Base-by-base conservation (phyloP, 2,329 filamentous ascomycete genomes). In the Pyrenophora tritici-repentis region DNA sequence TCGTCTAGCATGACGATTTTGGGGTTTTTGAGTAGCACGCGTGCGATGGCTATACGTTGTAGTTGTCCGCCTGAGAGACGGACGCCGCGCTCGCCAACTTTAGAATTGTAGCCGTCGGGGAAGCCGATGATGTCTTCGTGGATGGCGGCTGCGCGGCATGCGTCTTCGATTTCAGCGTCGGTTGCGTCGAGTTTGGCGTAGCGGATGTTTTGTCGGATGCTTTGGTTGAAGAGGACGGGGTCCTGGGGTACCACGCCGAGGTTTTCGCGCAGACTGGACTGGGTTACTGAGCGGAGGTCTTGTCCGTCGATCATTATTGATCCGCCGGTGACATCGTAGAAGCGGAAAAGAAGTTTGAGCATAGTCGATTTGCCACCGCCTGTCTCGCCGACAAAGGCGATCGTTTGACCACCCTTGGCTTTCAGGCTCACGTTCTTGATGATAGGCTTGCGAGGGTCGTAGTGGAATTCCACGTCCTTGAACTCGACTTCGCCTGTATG, bases 1-100 rank as follows among this genome's bases (percentile, higher is more conserved):
- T 96, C 91, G 66, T 96, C 91, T 1, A 96, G 81, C 14, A 96
- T 86, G 3, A 96, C 82, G 36, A 96, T 82, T 62, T 94, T 90
- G 0, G 90, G 88, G 53, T 83, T 83, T 74, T 93, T 92, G 70
- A 95, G 83, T 41, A 93, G 79, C 7, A 91, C 88, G 1, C 91
- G 84, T 6, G 86, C 86, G 65, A 88, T 88, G 4, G 86, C 85
- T 22, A 88, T 80, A 39, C 86, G 81, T 62, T 88, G 86, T 5
- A 87, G 72, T 65, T 88, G 85, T 18, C 86, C 86, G 1, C 86
- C 86, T 3, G 85, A 88, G 2, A 88, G 73, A 35, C 73, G 65
- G 20, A 75, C 73, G 13, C 73, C 73, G 14, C 73, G 71, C 50
- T 75, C 73, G 26, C 73, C 73, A 3, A 75, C 73, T 48, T 74